phyloP scores from a whole-genome alignment of 169 alveolate genomes.

The Perkinsus olseni region DNA sequence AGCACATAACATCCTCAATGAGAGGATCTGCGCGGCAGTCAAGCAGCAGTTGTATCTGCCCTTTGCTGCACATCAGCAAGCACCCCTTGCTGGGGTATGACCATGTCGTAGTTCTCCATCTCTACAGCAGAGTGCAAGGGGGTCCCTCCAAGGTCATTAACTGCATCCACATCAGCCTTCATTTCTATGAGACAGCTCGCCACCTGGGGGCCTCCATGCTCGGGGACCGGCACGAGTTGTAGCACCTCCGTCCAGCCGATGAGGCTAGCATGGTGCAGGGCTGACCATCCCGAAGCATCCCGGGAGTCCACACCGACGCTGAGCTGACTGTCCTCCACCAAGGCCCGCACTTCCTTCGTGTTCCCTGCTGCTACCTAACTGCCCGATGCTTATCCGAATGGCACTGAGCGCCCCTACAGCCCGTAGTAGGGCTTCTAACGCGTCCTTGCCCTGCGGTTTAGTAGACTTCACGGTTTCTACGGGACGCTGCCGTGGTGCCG shows the following conservation, averaged over 20 bases:
- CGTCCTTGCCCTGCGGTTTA: neutral
- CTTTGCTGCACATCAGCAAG: neutral
- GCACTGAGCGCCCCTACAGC: neutral
- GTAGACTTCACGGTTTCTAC: neutral
- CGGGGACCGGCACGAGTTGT: neutral
- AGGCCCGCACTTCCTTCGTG: neutral
- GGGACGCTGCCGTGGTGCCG: neutral
- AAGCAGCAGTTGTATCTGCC: neutral
- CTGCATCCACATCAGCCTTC: neutral
- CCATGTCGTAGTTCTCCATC: neutral
- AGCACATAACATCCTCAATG: neutral
- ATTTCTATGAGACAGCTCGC: neutral
- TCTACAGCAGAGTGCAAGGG: neutral
- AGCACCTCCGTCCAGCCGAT: neutral
- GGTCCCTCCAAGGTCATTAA: neutral
- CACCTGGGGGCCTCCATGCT: neutral
- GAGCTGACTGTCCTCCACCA: neutral
- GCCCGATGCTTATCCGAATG: neutral
- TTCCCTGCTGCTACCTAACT: neutral
- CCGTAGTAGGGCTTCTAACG: neutral
- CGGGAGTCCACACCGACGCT: neutral
- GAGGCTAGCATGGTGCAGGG: neutral
- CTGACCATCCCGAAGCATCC: neutral
- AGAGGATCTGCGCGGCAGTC: neutral
- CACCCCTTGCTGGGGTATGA: neutral